A percentile compares a stretch with the other conserved stretches of the same genome.
phyloP scores from a whole-genome alignment of 345 rosid species.

The Mallotus nudiflorus region DNA sequence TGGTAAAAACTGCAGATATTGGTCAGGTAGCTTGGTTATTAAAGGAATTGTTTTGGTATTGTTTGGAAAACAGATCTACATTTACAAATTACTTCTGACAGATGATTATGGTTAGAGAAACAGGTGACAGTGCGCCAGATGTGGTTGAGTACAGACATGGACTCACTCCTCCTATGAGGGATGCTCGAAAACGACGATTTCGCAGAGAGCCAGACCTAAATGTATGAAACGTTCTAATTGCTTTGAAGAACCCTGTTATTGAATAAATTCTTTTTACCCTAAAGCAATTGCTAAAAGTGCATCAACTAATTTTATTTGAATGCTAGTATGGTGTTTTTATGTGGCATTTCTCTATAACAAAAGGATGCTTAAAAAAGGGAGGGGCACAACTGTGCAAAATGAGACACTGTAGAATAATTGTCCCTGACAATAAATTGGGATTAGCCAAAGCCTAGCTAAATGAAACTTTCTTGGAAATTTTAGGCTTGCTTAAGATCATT shows the following conservation, averaged over 20 bases:
- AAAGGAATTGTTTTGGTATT: background rate
- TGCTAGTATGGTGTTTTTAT: background rate
- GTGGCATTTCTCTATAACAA: background rate
- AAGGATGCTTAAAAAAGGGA: background rate
- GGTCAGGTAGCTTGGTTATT: conserved; percentile 62
- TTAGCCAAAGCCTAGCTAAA: background rate
- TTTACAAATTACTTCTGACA: conserved; percentile 26
- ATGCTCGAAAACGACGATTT: conserved; percentile 94
- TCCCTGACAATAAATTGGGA: background rate
- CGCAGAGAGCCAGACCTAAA: conserved; percentile 97
- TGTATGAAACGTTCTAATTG: conserved; percentile 39
- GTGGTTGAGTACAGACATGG: conserved; percentile 89
- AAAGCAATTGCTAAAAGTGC: background rate
- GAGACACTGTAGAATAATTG: background rate
- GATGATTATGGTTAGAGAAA: conserved; percentile 97
- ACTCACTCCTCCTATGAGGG: conserved; percentile 95
- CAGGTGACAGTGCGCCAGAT: conserved; percentile 72
- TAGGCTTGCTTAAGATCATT: background rate
- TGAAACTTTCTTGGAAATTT: background rate
- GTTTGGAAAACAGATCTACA: background rate
- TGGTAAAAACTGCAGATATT: conserved; percentile 89
- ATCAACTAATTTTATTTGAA: background rate
- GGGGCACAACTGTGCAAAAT: too few relatives aligned
- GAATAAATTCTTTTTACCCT: background rate
- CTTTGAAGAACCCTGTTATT: background rate